A percentile compares a stretch with the other conserved stretches of the same genome.
Evolutionary conservation across 1,284 basidiomycete species (phyloP).

Genomic region (Pseudozyma sp.): DNA sequence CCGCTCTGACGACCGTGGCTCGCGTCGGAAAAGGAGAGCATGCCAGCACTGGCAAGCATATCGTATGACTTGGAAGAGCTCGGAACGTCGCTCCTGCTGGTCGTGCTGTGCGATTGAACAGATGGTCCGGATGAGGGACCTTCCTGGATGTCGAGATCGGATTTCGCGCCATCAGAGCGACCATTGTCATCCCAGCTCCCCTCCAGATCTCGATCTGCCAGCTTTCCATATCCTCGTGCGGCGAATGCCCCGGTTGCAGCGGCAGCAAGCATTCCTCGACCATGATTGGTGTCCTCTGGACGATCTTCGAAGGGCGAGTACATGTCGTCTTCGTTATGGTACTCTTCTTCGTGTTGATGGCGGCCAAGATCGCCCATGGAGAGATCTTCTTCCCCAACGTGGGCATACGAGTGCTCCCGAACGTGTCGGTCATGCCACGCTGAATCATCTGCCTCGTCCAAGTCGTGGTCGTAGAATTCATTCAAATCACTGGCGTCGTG

Average conservation of each 20-base stretch:
- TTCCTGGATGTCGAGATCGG: constrained; percentile 24
- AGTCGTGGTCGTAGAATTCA: constrained; percentile 16
- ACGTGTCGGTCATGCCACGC: constrained; percentile 21
- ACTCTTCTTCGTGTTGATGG: constrained; percentile 14
- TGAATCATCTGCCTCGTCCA: constrained; percentile 32
- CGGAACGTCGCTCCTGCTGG: constrained; percentile 31
- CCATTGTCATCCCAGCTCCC: constrained; percentile 30
- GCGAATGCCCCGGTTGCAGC: background rate
- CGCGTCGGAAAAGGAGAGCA: constrained; percentile 53
- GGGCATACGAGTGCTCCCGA: constrained; percentile 35
- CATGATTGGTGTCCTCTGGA: constrained; percentile 7
- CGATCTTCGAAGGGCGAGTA: constrained; percentile 59
- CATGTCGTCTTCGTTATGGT: constrained; percentile 25
- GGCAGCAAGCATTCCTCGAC: constrained; percentile 1
- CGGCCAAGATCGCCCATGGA: constrained; percentile 39
- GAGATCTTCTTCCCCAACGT: constrained; percentile 32
- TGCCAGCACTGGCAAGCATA: constrained; percentile 16
- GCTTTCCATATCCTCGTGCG: constrained; percentile 24
- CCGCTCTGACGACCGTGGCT: constrained; percentile 16
- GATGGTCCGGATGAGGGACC: constrained; percentile 29
- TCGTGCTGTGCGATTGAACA: constrained; percentile 41
- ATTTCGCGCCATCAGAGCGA: constrained; percentile 21
- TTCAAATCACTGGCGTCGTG: background rate
- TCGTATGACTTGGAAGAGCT: constrained; percentile 36
- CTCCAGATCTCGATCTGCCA: constrained; percentile 19